Conservation (phyloP, 2,329 filamentous ascomycete genomes). For the Trichoderma aggressivum region DNA sequence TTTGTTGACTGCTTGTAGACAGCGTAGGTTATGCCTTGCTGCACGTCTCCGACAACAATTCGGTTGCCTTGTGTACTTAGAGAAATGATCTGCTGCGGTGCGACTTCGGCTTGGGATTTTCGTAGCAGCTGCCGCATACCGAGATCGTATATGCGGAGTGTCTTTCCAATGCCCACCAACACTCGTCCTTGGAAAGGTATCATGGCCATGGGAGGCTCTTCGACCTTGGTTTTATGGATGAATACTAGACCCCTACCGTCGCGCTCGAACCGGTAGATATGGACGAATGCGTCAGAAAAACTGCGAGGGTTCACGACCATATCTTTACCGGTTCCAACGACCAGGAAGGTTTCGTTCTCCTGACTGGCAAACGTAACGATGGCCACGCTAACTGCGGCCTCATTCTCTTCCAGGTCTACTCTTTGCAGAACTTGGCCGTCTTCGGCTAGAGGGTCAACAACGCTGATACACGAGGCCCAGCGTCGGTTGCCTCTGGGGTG, state of each 20-base stretch:
- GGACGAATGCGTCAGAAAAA: constrained; percentile 77
- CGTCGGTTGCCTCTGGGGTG: constrained; percentile 78
- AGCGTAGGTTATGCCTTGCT: constrained; percentile 86
- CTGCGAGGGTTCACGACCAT: constrained; percentile 74
- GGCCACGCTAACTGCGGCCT: constrained; percentile 83
- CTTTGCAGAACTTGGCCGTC: constrained; percentile 69
- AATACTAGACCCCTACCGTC: constrained; percentile 87
- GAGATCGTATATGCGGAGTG: constrained; percentile 84
- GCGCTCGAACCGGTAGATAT: constrained; percentile 86
- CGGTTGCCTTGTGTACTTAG: constrained; percentile 87
- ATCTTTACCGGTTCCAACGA: constrained; percentile 92
- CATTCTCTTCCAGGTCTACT: constrained; percentile 82
- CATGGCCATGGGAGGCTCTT: constrained; percentile 85
- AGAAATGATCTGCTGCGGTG: constrained; percentile 79
- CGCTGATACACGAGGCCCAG: constrained; percentile 94
- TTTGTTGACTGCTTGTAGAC: constrained; percentile 94
- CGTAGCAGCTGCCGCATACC: constrained; percentile 89
- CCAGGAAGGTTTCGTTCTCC: constrained; percentile 84
- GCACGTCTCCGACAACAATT: constrained; percentile 87
- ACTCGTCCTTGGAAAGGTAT: constrained; percentile 90
- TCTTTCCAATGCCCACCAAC: constrained; percentile 77
- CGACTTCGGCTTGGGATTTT: constrained; percentile 80
- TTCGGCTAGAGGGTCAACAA: constrained; percentile 77
- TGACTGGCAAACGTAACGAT: constrained; percentile 84
- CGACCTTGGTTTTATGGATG: constrained; percentile 92